Conservation (phyloP, 179 eudicot genomes). For the Beta corolliflora region DNA sequence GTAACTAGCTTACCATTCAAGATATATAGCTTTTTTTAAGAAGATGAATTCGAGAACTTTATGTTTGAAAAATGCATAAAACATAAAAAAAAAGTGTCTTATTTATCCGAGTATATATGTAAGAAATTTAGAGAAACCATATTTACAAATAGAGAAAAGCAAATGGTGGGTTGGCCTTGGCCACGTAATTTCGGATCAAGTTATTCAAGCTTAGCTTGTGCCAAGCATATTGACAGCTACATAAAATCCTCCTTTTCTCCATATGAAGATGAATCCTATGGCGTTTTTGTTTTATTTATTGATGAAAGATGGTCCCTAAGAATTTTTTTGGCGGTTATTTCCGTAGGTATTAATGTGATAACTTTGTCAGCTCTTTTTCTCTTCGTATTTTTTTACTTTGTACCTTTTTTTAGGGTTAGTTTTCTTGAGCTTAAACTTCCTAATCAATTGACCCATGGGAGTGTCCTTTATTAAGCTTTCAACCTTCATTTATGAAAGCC, state of each 20-base stretch:
- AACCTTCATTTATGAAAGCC: constrained; percentile 10
- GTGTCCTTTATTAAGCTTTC: constrained; percentile 16
- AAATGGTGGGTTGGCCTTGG: constrained; percentile 29
- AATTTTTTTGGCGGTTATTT: neutral
- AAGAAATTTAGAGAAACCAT: neutral
- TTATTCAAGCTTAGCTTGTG: constrained; percentile 11
- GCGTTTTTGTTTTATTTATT: neutral
- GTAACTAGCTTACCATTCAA: too few relatives aligned
- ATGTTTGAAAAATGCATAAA: too few relatives aligned
- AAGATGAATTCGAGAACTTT: too few relatives aligned
- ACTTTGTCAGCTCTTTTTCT: constrained; percentile 8
- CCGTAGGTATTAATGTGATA: constrained; percentile 6
- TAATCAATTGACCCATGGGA: neutral
- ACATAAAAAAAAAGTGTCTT: too few relatives aligned
- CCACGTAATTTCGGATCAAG: constrained; percentile 7
- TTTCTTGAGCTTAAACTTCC: constrained; percentile 5
- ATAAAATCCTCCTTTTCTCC: neutral
- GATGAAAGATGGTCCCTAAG: constrained; percentile 5
- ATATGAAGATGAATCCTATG: neutral
- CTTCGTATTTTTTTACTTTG: constrained; percentile 9
- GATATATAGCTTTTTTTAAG: too few relatives aligned
- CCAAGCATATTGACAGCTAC: constrained; percentile 25
- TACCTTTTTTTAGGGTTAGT: neutral
- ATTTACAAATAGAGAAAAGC: constrained; percentile 19
- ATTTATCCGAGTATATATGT: too few relatives aligned